Percentiles rank a stretch among this genome's conserved stretches.
These are phyloP conservation scores for Aspergillus fijiensis DNA, from an alignment of 2,329 filamentous ascomycete genomes.

Conservation along the genomic window DNA sequence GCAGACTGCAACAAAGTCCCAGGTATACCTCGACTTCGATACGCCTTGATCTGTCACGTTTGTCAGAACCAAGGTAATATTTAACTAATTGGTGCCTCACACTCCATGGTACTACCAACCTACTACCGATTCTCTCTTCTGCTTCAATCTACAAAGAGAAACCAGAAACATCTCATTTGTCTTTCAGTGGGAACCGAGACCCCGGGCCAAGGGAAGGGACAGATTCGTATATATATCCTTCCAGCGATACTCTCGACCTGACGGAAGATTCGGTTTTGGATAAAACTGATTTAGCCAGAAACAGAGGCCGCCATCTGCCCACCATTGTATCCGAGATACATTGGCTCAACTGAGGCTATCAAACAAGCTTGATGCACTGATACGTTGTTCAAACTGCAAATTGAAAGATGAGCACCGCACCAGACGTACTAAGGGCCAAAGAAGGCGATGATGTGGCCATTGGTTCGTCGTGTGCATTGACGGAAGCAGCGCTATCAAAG, in stretches of 20 bases:
- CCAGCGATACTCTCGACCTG: background rate
- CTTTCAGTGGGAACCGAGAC: background rate
- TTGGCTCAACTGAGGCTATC: too few species aligned
- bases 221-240: background rate
- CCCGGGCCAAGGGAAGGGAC: too few species aligned
- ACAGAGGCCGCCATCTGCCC: background rate
- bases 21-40: too few species aligned
- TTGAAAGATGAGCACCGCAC: background rate
- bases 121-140: background rate
- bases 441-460: background rate
- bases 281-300: background rate
- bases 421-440: background rate
- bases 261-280: background rate
- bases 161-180: background rate
- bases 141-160: background rate
- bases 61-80: background rate
- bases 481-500: background rate
- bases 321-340: too few species aligned
- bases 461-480: background rate
- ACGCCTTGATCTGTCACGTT: too few species aligned
- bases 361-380: too few species aligned
- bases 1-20: background rate
- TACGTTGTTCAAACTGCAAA: background rate
- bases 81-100: background rate
- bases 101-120: background rate